Base-by-base conservation (phyloP, 495 filamentous ascomycete species). In the Echria macrotheca region DNA sequence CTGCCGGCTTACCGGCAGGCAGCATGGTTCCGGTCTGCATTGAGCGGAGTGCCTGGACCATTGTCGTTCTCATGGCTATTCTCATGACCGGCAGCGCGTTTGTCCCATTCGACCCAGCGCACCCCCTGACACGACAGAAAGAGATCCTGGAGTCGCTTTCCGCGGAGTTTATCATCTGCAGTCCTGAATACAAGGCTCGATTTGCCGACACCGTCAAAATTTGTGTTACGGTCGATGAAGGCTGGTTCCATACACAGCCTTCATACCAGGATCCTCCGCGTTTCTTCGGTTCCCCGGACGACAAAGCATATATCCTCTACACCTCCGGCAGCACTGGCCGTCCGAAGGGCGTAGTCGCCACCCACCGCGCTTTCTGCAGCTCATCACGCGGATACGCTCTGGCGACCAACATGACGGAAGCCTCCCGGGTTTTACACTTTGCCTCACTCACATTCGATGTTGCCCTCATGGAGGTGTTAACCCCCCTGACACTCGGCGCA, bases 381-480 rank as follows among this genome's bases (percentile, higher is more conserved):
- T 36, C 29, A 5, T 47, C 44, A 12, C 17, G 17, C 10, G 44
- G 18, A 5, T 47, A 8, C 9, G 23, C 57, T 2, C 42, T 18
- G 2, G 14, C 44, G 11, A 39, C 36, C 37, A 41, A 53, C 19
- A 51, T 57, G 25, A 4, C 14, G 11, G 5, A 46, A 6, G 49
- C 45, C 15, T 60, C 74, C 5, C 58, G 74, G 0, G 66, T 73
- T 2, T 59, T 81, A 15, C 77, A 85, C 48, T 83, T 80, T 49
- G 75, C 78, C 9, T 75, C 76, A 28, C 79, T 76, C 40, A 77
- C 76, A 0, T 84, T 82, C 40, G 81, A 83, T 39, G 73, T 72
- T 10, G 74, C 73, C 24, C 61, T 83, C 10, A 51, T 75, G n/a
- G 79, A 83, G 14, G 75, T 78, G 3, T 63, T 79, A 19, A 71